Evolutionary conservation across 176 grass and related monocot genomes (phyloP), one percentile per base, ranked within the genome.

Genomic region (Zizania latifolia): DNA sequence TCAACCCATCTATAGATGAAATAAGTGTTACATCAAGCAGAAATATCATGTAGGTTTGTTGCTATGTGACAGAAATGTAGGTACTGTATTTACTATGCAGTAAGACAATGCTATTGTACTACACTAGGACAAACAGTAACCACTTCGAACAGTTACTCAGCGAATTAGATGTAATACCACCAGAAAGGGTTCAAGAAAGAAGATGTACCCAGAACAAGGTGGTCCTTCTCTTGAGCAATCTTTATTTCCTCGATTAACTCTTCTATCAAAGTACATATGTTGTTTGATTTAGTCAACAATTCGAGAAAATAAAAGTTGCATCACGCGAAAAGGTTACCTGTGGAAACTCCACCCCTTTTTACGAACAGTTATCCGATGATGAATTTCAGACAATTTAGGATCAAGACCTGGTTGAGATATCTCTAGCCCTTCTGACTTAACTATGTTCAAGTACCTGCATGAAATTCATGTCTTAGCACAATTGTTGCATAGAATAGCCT

Each of bases 371-470:
- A 97, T 93, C n/a, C 70, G 78, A 45, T 97, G 88, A 87, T 97
- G 90, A 74, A 97, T 87, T 93, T 97, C 90, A 69, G 88, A 84
- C 36, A 77, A 71, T 45, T 91, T 89, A 86, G 88, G 84, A 66
- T 97, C 86, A 22, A 97, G 75, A 62, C 70, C 88, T 75, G 94
- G 94, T 57, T 97, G 94, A 53, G 94, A 97, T 66, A 97, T 93
- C 81, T 93, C 86, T 43, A 97, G 74, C 11, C 88, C 84, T 82
- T 89, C 88, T 91, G 90, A 93, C 89, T 89, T 89, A 43, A 97
- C 71, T 82, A 89, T 89, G 79, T 87, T 85, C 63, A 91, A 78
- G 76, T 97, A 97, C 73, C 94, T 97, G 78, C 23, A 81, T 40
- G 27, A 28, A 82, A 78, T 22, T 40, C 61, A 55, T 26, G 45